A percentile compares a stretch with the other conserved stretches of the same genome.
These are phyloP conservation scores for Suillus subaureus DNA, from an alignment of 768 basidiomycete species.

Conservation along the genomic window DNA sequence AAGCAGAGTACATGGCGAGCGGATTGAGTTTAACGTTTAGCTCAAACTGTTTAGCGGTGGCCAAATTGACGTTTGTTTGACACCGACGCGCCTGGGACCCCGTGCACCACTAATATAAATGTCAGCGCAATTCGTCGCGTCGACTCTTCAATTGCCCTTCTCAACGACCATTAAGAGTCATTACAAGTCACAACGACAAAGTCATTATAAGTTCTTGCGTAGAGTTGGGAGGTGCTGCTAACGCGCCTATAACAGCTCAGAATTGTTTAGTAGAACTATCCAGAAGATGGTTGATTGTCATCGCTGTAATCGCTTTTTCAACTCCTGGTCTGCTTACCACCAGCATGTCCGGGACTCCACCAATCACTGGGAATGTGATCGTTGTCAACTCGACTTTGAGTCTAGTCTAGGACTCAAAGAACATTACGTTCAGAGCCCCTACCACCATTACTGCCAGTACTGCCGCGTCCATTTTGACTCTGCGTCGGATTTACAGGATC, in stretches of 20 bases:
- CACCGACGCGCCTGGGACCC: constrained; percentile 34
- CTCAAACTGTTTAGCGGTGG: not conserved
- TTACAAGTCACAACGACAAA: not conserved
- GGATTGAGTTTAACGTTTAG: not conserved
- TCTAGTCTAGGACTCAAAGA: constrained; percentile 41
- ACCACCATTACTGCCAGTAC: constrained; percentile 53
- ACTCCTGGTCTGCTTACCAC: constrained; percentile 23
- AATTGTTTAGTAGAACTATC: not conserved
- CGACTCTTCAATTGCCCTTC: not conserved
- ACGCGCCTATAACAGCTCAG: constrained; percentile 3
- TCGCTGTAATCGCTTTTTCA: constrained; percentile 44
- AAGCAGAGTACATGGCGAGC: constrained; percentile 55
- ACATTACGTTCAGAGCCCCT: constrained; percentile 53
- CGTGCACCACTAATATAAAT: constrained; percentile 9
- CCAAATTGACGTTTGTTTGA: constrained; percentile 16
- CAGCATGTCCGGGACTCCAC: constrained; percentile 41
- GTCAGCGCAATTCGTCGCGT: not conserved
- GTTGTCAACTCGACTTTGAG: constrained; percentile 50
- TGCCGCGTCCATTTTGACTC: constrained; percentile 49
- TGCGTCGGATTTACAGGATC: constrained; percentile 36
- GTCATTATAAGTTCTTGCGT: not conserved
- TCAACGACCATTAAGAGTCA: not conserved
- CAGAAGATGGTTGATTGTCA: constrained; percentile 39
- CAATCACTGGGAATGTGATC: constrained; percentile 46
- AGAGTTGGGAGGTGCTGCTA: not conserved